A percentile compares a stretch with the other conserved stretches of the same genome.
Evolutionary conservation across 2,329 filamentous ascomycete species (phyloP).

Genomic region (Monilinia fructigena): DNA sequence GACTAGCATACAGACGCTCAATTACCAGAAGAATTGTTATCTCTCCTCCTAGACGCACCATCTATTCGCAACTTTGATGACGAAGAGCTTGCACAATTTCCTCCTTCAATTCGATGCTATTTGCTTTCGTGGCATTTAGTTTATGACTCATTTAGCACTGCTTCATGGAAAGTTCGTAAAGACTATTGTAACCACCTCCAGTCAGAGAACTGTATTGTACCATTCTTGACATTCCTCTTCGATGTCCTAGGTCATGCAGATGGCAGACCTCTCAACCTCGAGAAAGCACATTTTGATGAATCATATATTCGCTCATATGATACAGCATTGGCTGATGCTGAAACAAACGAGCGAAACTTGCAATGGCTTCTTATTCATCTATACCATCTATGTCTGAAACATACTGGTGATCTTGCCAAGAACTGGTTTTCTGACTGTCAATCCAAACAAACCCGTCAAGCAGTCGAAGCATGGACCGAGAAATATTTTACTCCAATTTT

Average conservation of each 20-base stretch:
- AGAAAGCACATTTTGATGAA: conserved; percentile 60
- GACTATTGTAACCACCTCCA: conserved; percentile 81
- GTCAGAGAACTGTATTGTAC: conserved; percentile 63
- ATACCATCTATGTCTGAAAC: conserved; percentile 77
- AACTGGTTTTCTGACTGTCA: conserved; percentile 81
- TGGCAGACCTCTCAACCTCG: conserved; percentile 70
- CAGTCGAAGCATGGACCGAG: conserved; percentile 81
- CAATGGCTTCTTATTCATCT: conserved; percentile 83
- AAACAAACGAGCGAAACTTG: conserved; percentile 68
- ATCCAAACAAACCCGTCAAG: conserved; percentile 74
- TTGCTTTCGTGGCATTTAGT: conserved; percentile 86
- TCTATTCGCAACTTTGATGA: conserved; percentile 66
- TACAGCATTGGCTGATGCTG: conserved; percentile 52
- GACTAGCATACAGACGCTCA: conserved; percentile 51
- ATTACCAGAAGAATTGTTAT: conserved; percentile 81
- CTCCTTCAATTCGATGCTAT: conserved; percentile 71
- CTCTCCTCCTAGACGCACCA: conserved; percentile 76
- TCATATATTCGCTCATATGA: conserved; percentile 58
- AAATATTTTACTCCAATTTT: conserved; percentile 76
- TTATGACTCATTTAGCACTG: conserved; percentile 78
- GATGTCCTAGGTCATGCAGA: conserved; percentile 79
- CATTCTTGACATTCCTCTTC: conserved; percentile 76
- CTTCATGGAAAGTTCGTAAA: conserved; percentile 77
- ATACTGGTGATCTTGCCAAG: conserved; percentile 76
- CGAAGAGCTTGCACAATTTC: conserved; percentile 66